Conservation (phyloP, 2,329 filamentous ascomycete species). For the Trichophyton schoenleinii region DNA sequence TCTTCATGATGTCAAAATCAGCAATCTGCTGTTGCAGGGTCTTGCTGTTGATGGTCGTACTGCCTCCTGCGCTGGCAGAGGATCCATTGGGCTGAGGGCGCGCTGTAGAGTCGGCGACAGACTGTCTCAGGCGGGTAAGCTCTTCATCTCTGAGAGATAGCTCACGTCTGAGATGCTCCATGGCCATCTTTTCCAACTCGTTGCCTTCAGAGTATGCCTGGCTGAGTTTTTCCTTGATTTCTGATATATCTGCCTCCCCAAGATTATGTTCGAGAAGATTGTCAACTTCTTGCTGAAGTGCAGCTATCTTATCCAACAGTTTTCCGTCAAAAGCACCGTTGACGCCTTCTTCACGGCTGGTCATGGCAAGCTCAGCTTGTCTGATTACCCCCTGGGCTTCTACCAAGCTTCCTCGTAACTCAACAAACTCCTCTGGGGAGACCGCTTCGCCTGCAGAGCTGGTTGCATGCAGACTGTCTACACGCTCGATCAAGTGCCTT, state of each 20-base stretch:
- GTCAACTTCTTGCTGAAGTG: conserved; percentile 72
- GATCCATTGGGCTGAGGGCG: conserved; percentile 43
- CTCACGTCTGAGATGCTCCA: conserved; percentile 65
- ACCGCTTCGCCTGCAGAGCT: conserved; percentile 66
- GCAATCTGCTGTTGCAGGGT: conserved; percentile 95
- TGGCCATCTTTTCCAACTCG: conserved; percentile 58
- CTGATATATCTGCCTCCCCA: conserved; percentile 63
- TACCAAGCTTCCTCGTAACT: conserved; percentile 63
- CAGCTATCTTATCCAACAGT: conserved; percentile 61
- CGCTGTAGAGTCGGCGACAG: conserved; percentile 45
- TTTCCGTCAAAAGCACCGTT: conserved; percentile 41
- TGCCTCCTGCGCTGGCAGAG: conserved; percentile 45
- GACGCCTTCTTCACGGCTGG: conserved; percentile 42
- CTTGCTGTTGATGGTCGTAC: conserved; percentile 61
- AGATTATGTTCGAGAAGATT: conserved; percentile 69
- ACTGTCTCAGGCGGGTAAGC: conserved; percentile 65
- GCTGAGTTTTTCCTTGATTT: conserved; percentile 68
- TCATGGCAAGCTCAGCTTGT: conserved; percentile 79
- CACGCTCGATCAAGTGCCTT: conserved; percentile 66
- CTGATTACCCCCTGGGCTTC: conserved; percentile 87
- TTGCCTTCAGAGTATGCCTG: conserved; percentile 65
- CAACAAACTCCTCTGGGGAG: conserved; percentile 65
- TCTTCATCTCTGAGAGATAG: conserved; percentile 67
- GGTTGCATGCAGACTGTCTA: conserved; percentile 66
- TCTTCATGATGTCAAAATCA: conserved; percentile 99